These are phyloP conservation scores for Tetramitus jugosus DNA, from an alignment of 208 protist species.

Conservation along the genomic window DNA sequence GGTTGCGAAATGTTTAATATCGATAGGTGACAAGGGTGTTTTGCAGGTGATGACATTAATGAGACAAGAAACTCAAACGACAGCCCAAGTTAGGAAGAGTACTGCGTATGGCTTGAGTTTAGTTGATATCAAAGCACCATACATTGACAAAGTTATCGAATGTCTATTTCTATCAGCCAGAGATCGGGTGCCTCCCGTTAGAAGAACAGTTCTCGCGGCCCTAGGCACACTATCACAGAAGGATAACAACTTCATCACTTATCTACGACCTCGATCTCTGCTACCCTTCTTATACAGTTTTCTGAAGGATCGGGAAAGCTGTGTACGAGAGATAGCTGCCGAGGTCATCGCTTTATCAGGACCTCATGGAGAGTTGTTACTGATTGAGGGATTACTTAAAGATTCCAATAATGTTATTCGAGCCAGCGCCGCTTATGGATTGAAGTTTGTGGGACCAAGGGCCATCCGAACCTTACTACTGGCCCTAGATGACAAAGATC, in stretches of 20 bases:
- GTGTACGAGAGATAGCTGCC: not conserved
- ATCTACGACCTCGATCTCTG: not conserved
- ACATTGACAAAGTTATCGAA: conserved; percentile 12
- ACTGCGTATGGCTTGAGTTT: not conserved
- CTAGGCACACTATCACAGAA: not conserved
- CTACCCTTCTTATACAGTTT: conserved; percentile 5
- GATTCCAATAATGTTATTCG: conserved; percentile 1
- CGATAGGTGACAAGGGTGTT: not conserved
- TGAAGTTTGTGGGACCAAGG: not conserved
- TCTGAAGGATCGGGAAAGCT: not conserved
- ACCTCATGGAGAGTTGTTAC: conserved; percentile 13
- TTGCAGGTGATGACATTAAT: not conserved
- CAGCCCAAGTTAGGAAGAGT: not conserved
- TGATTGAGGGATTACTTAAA: conserved; percentile 13
- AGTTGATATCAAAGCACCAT: not conserved
- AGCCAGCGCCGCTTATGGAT: not conserved
- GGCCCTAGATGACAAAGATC: not conserved
- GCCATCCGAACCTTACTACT: not conserved
- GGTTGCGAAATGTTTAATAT: not conserved
- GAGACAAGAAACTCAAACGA: conserved; percentile 14
- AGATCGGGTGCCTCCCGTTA: not conserved
- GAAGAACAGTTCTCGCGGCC: not conserved
- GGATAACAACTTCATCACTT: not conserved
- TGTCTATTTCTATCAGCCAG: not conserved
- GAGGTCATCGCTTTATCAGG: not conserved